Evolutionary conservation across 169 alveolate genomes (phyloP), one percentile per base, ranked within the genome.

Genomic region (Eimeria necatrix): DNA sequence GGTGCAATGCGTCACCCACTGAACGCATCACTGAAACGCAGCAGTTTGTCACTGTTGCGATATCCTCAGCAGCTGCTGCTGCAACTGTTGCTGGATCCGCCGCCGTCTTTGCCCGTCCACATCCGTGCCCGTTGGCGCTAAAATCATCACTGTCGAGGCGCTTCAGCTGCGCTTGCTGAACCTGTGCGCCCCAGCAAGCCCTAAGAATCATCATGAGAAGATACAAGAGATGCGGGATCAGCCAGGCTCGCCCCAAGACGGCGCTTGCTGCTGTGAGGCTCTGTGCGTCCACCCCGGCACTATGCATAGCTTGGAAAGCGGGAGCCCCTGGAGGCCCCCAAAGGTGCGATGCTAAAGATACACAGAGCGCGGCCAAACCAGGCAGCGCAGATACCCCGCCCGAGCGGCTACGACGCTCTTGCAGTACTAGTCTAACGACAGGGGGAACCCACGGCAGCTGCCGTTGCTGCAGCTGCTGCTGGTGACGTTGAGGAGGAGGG

Each of bases 51-150:
- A 81, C 90, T 20, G 74, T n/a, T n/a, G 90, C 70, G 9, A n/a
- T 7, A 26, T 81, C 90, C 60, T 81, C 90, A 0, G 90, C 90
- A 81, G 74, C 90, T 51, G 74, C 90, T 0, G 90, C 90, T 10
- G 60, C 90, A 46, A 60, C 87, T 9, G 87, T 60, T 46, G 64
- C 87, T 46, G 87, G 61, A 12, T 56, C 59, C 14, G 87, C 46
- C 14, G 87, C 46, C 6, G 59, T 60, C 26, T 10, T n/a, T 46
- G 32, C 6, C 70, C 71, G 16, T 48, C 0, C 1, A 49, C 80
- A 8, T 10, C 32, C 64, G 59, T 8, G 8, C 41, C 89, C 20
- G 64, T 49, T 52, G 49, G 20, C 49, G 49, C 24, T 18, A 68
- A 12, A 56, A n/a, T 8, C 24, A 26, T 61, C 41, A 8, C 64